Base-by-base conservation (phyloP, 179 eudicot genomes). In the Dionaea muscipula region DNA sequence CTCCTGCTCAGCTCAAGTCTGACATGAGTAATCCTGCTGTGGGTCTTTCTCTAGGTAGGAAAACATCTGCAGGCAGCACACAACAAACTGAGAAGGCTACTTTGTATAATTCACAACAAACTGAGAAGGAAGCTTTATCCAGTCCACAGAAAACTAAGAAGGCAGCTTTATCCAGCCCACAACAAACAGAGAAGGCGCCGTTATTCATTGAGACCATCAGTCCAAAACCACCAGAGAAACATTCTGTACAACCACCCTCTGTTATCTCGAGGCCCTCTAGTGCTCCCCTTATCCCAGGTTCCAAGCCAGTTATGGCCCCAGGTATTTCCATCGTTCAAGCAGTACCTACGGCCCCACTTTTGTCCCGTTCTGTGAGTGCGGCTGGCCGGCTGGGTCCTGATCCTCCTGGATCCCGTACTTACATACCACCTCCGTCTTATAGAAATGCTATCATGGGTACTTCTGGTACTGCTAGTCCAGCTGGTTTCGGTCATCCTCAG, bases 381-480 rank as follows among this genome's bases (percentile, higher is more conserved):
- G 68, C 84, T 52, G 91, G 94, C 7, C 81, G 80, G 36, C 64
- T 88, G 76, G 89, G 83, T 51, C 81, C 81, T 19, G 99, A 93
- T 49, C 76, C 81, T 1, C 49, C 80, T 45, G 58, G 68, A 3
- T 62, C 69, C 31, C 86, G 62, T 41, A 73, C 75, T 18, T 77
- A 63, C 61, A 53, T 64, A 47, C 85, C 87, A 47, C 85, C 87
- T 0, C 84, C 68, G 55, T 87, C 98, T 14, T 91, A 81, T 53
- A 69, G 85, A 59, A 87, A 81, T 55, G 98, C 84, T 46, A 82
- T 87, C 33, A 52, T 81, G 54, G 87, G 87, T 54, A 72, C 61
- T 55, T 70, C 75, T 19, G 61, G 51, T 17, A 35, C 67, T 60
- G 50, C 72, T 47, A 65, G 67, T 63, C 62, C 81, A 13, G 26